Evolutionary conservation across 257 asterid species (phyloP).

Genomic region (Verbena officinalis): DNA sequence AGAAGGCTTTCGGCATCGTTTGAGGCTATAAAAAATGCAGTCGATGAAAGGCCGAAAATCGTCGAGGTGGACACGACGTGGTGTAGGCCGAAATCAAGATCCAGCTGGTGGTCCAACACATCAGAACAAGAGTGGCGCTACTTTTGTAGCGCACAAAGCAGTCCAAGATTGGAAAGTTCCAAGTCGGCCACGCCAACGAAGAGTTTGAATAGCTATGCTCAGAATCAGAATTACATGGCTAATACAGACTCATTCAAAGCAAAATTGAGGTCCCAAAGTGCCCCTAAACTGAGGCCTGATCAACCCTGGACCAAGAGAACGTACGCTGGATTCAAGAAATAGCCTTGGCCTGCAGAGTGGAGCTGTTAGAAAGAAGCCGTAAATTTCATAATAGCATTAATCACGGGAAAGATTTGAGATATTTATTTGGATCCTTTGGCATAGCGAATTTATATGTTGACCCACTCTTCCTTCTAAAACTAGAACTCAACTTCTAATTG

Average conservation of each 20-base stretch:
- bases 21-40: constrained; percentile 32
- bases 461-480: too few species aligned
- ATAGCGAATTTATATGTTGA: neutral
- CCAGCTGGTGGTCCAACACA: too few species aligned
- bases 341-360: too few species aligned
- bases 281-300: constrained; percentile 60
- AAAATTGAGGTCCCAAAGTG: constrained; percentile 65
- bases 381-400: constrained; percentile 55
- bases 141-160: constrained; percentile 54
- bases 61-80: constrained; percentile 61
- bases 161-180: constrained; percentile 48
- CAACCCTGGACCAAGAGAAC: constrained; percentile 39
- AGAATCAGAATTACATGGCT: constrained; percentile 59
- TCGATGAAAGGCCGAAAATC: constrained; percentile 60
- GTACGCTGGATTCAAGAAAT: constrained; percentile 51
- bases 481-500: too few species aligned
- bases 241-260: constrained; percentile 63
- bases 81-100: constrained; percentile 46
- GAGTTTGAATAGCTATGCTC: constrained; percentile 31
- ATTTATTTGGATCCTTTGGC: neutral
- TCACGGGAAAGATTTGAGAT: constrained; percentile 39
- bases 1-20: constrained; percentile 47
- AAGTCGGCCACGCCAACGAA: constrained; percentile 34
- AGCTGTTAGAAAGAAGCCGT: too few species aligned
- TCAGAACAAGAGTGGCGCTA: constrained; percentile 31